Base-by-base conservation (phyloP, 306 rosid genomes). In the Rosa lucieae region DNA sequence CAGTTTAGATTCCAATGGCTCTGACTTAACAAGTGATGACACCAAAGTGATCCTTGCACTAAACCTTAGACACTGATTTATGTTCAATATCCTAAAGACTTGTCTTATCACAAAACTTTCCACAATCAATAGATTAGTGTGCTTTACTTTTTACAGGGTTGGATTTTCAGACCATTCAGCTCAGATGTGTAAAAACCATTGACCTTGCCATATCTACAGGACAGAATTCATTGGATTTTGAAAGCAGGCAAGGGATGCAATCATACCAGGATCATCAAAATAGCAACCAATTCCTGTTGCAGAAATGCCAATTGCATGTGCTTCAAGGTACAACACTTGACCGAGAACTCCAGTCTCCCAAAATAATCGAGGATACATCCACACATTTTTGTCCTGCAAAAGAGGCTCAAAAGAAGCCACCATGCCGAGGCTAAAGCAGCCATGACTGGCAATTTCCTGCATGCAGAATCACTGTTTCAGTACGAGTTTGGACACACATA, bases 311-410 rank as follows among this genome's bases (percentile, higher is more conserved):
- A 89, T 47, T 37, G 98, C 97, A 83, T 95, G 97, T 17, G 99
- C 89, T 84, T 95, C 99, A 44, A 95, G 92, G 84, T 95, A 95
- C 88, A 95, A 74, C 79, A 95, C 97, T 86, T 95, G 98, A 80
- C 99, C 98, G 35, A 92, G 92, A 79, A 93, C 96, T 73, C 99
- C 99, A 65, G 97, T 95, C 87, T 95, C 99, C 99, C 99, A 95
- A 86, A 95, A 95, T 73, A 95, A 84, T 40, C 96, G 92, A 83
- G 98, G 97, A 88, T 95, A 95, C 97, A 95, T 92, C 91, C 89
- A 90, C 17, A 72, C 78, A 10, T 85, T 81, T 76, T 89, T 91
- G 82, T 89, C 88, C 3, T 77, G 90, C 84, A 92, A 79, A 5
- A 86, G 63, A 55, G 94, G 89, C 81, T 89, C 89, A 72, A 89